phyloP scores from a whole-genome alignment of 1,284 basidiomycete species.

The Fomitopsis betulina region DNA sequence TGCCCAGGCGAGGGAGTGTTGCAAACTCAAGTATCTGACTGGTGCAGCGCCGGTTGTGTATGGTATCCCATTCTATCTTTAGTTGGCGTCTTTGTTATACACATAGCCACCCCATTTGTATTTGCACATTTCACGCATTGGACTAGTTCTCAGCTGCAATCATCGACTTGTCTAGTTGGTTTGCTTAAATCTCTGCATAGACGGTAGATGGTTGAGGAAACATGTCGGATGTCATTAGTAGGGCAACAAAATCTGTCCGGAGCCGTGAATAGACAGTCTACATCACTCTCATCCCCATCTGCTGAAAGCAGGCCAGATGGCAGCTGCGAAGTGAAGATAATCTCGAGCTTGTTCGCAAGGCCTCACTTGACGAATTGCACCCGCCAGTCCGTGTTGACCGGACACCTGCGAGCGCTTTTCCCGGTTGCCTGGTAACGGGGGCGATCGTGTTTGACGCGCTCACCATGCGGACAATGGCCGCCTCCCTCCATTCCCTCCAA shows the following conservation, averaged over 20 bases:
- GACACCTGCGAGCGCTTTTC: background rate
- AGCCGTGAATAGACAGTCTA: too few relatives aligned
- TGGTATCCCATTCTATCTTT: conserved; percentile 87
- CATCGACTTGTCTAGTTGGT: too few relatives aligned
- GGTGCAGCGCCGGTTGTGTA: conserved; percentile 94
- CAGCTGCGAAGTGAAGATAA: too few relatives aligned
- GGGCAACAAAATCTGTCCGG: too few relatives aligned
- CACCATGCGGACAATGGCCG: background rate
- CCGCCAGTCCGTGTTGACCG: background rate
- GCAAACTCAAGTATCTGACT: conserved; percentile 92
- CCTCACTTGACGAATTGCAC: background rate
- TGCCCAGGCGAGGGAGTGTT: conserved; percentile 70
- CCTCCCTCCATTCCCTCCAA: background rate
- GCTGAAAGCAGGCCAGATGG: too few relatives aligned
- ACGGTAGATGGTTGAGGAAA: too few relatives aligned
- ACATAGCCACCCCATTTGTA: background rate
- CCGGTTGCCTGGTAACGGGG: background rate
- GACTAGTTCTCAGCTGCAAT: background rate
- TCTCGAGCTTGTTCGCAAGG: too few relatives aligned
- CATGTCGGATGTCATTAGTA: too few relatives aligned
- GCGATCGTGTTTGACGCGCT: background rate
- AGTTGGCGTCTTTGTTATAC: background rate
- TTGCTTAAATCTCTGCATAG: too few relatives aligned
- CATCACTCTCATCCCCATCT: too few relatives aligned
- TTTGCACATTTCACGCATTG: background rate